Evolutionary conservation across 805 yeast genomes (phyloP).

Genomic region (Grigorovia transvaalensis): DNA sequence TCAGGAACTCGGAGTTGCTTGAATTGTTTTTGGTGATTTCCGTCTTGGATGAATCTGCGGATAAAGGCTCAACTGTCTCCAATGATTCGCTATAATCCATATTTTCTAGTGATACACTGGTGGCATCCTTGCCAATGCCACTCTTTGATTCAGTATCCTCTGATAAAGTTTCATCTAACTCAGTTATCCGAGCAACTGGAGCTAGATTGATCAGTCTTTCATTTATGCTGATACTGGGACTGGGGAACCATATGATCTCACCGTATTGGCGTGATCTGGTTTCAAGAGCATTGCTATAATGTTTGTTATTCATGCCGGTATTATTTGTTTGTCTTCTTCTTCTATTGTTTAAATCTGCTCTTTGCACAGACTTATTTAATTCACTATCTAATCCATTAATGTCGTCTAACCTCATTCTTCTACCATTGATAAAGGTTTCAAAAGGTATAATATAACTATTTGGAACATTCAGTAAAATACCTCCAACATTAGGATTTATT

Average conservation of each 20-base stretch:
- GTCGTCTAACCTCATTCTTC: not conserved
- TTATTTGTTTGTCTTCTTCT: slow-evolving; percentile 9
- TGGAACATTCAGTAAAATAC: slow-evolving; percentile 21
- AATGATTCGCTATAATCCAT: not conserved
- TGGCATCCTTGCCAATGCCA: not conserved
- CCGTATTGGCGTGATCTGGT: slow-evolving; percentile 19
- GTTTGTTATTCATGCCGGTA: not conserved
- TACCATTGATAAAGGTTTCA: slow-evolving; percentile 5
- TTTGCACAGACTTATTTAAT: slow-evolving; percentile 25
- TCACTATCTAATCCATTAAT: slow-evolving; percentile 4
- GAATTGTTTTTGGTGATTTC: not conserved
- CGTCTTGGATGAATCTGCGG: not conserved
- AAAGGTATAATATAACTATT: slow-evolving; percentile 21
- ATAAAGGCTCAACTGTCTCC: not conserved
- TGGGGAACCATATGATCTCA: slow-evolving; percentile 55
- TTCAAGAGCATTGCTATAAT: slow-evolving; percentile 14
- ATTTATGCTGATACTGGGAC: slow-evolving; percentile 46
- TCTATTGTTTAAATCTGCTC: slow-evolving; percentile 24
- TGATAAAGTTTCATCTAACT: not conserved
- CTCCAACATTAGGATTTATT: slow-evolving; percentile 6
- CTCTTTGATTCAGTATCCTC: not conserved
- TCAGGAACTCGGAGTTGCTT: not conserved
- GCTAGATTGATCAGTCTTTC: slow-evolving; percentile 30
- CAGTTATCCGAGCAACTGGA: not conserved
- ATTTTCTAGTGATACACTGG: not conserved